Conservation (phyloP, 139 green algal genomes). For the Haematococcus lacustris region DNA sequence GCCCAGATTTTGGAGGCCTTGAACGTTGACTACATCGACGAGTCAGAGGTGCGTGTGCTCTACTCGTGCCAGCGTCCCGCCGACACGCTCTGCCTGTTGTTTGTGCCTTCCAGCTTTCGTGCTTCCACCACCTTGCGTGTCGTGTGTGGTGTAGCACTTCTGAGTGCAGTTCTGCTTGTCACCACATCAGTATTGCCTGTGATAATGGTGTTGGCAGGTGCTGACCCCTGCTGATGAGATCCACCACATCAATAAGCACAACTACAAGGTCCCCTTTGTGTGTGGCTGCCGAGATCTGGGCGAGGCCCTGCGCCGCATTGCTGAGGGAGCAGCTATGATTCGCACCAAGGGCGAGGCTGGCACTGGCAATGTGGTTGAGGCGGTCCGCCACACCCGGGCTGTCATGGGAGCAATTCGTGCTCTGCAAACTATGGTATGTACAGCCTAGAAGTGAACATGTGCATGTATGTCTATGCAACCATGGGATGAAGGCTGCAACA, state of each 20-base stretch:
- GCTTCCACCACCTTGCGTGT: too few species aligned
- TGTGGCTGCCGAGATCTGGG: conserved; percentile 97
- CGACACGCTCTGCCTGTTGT: too few species aligned
- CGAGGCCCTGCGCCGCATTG: conserved; percentile 93
- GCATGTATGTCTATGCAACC: too few species aligned
- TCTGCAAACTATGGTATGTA: conserved; percentile 94
- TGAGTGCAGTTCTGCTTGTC: background rate
- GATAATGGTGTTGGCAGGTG: conserved; percentile 68
- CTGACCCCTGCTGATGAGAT: conserved; percentile 96
- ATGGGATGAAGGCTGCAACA: too few species aligned
- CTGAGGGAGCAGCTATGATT: conserved; percentile 98
- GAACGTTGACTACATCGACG: conserved; percentile 97
- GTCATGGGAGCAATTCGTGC: conserved; percentile 91
- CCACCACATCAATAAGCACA: conserved; percentile 99
- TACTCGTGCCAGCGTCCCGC: too few species aligned
- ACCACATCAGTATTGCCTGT: too few species aligned
- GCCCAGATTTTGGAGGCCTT: conserved; percentile 96
- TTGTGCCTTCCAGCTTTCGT: too few species aligned
- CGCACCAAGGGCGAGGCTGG: conserved; percentile 96
- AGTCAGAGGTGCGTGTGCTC: conserved; percentile 81
- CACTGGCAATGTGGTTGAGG: conserved; percentile 98
- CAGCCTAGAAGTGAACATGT: too few species aligned
- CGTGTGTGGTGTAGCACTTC: too few species aligned
- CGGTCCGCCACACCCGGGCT: conserved; percentile 88
- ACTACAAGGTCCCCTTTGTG: conserved; percentile 98